phyloP scores from a whole-genome alignment of 495 filamentous ascomycete genomes.

The Talaromyces thailandensis region DNA sequence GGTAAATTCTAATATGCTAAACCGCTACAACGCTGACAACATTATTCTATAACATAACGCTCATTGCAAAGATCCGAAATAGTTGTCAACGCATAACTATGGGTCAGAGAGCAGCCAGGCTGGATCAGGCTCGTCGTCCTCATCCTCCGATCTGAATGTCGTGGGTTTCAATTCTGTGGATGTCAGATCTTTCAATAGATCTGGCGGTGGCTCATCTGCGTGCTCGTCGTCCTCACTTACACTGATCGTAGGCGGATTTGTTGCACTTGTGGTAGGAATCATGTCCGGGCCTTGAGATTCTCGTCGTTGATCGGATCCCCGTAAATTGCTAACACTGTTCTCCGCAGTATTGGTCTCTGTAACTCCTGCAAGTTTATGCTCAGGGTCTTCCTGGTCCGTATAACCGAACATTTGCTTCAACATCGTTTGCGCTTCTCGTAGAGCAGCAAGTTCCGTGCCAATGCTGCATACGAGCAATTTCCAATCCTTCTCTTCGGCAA shows the following conservation, averaged over 20 bases:
- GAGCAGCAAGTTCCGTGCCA: conserved; percentile 80
- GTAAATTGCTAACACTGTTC: neutral
- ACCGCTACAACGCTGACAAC: neutral
- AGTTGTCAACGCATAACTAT: neutral
- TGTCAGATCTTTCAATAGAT: conserved; percentile 26
- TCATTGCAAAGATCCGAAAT: neutral
- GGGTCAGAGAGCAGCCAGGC: conserved; percentile 34
- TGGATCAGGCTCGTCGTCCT: conserved; percentile 42
- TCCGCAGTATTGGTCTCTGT: neutral
- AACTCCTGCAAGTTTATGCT: neutral
- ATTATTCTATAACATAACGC: neutral
- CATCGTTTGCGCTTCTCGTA: conserved; percentile 58
- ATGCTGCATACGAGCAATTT: conserved; percentile 82
- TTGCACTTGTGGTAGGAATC: neutral
- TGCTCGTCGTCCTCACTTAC: conserved; percentile 3
- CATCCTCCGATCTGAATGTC: conserved; percentile 25
- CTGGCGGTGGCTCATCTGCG: conserved; percentile 26
- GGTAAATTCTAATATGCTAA: neutral
- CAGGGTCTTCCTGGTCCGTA: neutral
- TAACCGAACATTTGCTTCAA: conserved; percentile 44
- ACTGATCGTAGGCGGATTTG: neutral
- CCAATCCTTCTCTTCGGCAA: conserved; percentile 56
- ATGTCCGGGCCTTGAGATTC: neutral
- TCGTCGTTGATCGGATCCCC: neutral
- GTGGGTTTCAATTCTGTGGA: conserved; percentile 11